Conservation (phyloP, 2,329 filamentous ascomycete genomes). For the Arachnomyces sp. region DNA sequence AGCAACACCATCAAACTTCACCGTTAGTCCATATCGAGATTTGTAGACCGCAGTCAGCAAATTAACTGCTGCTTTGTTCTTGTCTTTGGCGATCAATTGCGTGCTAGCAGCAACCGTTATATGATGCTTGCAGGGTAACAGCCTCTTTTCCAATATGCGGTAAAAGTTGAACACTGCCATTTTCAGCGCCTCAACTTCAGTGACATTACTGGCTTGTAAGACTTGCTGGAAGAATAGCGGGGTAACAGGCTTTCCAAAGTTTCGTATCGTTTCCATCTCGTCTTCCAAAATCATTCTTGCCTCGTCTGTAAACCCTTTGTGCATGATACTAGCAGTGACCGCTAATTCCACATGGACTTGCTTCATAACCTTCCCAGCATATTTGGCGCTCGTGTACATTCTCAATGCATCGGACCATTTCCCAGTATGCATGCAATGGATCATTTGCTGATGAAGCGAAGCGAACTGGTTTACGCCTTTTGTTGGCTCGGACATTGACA, state of each 20-base stretch:
- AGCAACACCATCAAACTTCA: conserved; percentile 29
- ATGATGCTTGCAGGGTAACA: conserved; percentile 29
- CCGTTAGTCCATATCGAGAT: conserved; percentile 27
- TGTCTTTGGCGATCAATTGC: conserved; percentile 20
- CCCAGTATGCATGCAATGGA: conserved; percentile 30
- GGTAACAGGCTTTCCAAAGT: conserved; percentile 16
- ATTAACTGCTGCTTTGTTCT: conserved; percentile 23
- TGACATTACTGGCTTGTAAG: conserved; percentile 16
- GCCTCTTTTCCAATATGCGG: conserved; percentile 24
- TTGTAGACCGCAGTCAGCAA: conserved; percentile 29
- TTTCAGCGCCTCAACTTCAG: conserved; percentile 23
- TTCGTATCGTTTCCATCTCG: conserved; percentile 21
- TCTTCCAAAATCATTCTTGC: conserved; percentile 27
- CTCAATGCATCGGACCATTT: conserved; percentile 25
- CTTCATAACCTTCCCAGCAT: conserved; percentile 23
- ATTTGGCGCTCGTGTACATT: conserved; percentile 23
- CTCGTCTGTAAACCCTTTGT: conserved; percentile 21
- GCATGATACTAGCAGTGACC: conserved; percentile 28
- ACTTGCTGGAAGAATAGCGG: conserved; percentile 32
- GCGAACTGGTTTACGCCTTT: conserved; percentile 26
- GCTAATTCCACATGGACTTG: conserved; percentile 30
- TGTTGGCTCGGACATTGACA: conserved; percentile 20
- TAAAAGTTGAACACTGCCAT: conserved; percentile 34
- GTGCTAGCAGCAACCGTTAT: conserved; percentile 22
- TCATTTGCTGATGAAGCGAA: conserved; percentile 30